Conservation (phyloP, 768 basidiomycete genomes). For the Serendipita vermifera region DNA sequence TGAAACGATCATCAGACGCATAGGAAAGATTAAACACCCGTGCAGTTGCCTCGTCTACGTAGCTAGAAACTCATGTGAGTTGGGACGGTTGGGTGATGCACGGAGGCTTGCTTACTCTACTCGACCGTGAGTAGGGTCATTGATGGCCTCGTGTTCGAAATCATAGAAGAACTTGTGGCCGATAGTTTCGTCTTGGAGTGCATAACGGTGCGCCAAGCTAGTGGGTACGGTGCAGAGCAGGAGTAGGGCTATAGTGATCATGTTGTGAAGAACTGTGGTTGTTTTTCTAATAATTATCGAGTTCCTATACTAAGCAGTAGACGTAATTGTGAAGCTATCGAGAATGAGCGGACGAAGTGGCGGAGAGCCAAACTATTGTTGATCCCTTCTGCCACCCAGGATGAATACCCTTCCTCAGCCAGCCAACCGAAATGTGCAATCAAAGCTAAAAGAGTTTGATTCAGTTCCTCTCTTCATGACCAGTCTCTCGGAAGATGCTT, state of each 20-base stretch:
- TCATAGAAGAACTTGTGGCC: neutral
- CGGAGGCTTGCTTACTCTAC: constrained; percentile 9
- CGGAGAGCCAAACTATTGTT: constrained; percentile 3
- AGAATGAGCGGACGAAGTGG: neutral
- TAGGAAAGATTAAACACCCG: constrained; percentile 8
- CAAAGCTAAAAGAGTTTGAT: constrained; percentile 37
- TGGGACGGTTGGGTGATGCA: too few species aligned
- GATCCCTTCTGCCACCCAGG: neutral
- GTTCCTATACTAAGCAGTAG: too few species aligned
- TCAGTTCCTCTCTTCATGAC: constrained; percentile 87
- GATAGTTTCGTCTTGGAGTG: constrained; percentile 3
- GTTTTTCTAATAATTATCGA: too few species aligned
- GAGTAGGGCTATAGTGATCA: neutral
- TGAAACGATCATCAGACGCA: constrained; percentile 24
- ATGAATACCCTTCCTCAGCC: constrained; percentile 2
- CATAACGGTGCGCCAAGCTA: neutral
- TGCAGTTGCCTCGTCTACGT: constrained; percentile 12
- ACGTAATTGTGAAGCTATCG: neutral
- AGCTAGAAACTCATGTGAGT: constrained; percentile 2
- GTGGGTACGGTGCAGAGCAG: neutral
- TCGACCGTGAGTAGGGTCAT: constrained; percentile 16
- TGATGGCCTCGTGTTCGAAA: constrained; percentile 5
- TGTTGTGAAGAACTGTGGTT: neutral
- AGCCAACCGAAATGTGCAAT: neutral
- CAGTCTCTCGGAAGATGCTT: constrained; percentile 56